Conservation (phyloP, 352 stramenopile genomes). For the Pythium grandisporangium region DNA sequence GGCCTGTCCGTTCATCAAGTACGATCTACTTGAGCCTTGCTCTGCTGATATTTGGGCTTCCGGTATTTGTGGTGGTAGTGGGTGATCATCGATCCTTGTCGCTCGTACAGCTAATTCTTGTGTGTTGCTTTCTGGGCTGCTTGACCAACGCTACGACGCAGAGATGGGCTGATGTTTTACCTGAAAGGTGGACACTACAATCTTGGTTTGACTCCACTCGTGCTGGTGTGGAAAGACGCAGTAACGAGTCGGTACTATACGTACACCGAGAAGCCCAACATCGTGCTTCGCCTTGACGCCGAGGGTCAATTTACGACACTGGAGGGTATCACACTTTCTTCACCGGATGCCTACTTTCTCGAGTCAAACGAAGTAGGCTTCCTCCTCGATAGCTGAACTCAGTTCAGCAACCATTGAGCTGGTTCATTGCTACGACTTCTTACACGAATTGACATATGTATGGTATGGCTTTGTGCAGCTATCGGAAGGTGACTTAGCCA, state of each 20-base stretch:
- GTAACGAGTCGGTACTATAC: constrained; percentile 78
- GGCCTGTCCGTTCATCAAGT: constrained; percentile 83
- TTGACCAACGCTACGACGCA: constrained; percentile 10
- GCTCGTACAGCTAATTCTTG: no score
- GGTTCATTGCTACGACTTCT: neutral
- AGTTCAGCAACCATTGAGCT: no score
- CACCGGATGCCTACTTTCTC: constrained; percentile 32
- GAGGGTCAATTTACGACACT: constrained; percentile 50
- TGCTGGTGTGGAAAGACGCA: constrained; percentile 86
- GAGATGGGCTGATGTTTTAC: constrained; percentile 87
- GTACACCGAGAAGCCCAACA: constrained; percentile 55
- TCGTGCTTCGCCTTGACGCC: constrained; percentile 55
- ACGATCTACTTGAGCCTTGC: no score
- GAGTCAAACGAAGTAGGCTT: constrained; percentile 51
- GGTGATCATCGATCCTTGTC: no score
- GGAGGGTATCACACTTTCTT: constrained; percentile 57
- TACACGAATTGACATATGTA: neutral
- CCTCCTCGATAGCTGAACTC: no score
- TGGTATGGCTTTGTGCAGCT: constrained; percentile 20
- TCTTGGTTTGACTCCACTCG: constrained; percentile 78
- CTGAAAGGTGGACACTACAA: constrained; percentile 86
- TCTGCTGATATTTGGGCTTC: no score
- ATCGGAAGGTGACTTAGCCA: constrained; percentile 67
- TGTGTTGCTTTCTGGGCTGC: no score
- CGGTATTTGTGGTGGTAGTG: no score